Evolutionary conservation across 495 filamentous ascomycete genomes (phyloP).

Genomic region (Penicillium macrosclerotiorum): DNA sequence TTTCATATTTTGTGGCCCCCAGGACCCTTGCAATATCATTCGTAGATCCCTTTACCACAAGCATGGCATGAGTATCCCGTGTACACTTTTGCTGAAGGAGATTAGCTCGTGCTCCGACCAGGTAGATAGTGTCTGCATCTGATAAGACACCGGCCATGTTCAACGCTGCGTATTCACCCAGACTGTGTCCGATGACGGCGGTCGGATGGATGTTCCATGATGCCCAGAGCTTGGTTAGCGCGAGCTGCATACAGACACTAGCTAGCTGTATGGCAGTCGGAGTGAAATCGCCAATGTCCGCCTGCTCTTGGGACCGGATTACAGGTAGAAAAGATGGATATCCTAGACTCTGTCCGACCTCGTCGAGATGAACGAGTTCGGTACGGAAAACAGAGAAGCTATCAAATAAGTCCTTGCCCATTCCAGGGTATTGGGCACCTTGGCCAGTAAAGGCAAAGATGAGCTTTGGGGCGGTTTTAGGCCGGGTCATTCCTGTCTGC

Average conservation of each 20-base stretch:
- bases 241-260: conserved; percentile 20
- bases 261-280: conserved; percentile 15
- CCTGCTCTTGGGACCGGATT: conserved; percentile 10
- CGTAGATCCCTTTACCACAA: conserved; percentile 39
- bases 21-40: conserved; percentile 22
- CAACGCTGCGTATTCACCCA: conserved; percentile 80
- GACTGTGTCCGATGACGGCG: conserved; percentile 34
- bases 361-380: conserved; percentile 26
- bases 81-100: conserved; percentile 71
- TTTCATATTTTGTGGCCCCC: conserved; percentile 29
- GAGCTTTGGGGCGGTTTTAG: conserved; percentile 21
- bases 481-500: neutral
- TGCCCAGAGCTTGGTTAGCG: conserved; percentile 18
- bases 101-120: conserved; percentile 73
- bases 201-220: conserved; percentile 16
- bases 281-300: neutral
- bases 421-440: conserved; percentile 54
- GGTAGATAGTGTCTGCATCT: conserved; percentile 64
- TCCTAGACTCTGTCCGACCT: conserved; percentile 28
- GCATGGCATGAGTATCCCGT: conserved; percentile 62
- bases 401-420: conserved; percentile 30
- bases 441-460: conserved; percentile 71
- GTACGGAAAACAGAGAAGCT: conserved; percentile 23
- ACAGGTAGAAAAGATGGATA: conserved; percentile 16
- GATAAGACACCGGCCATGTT: conserved; percentile 75